Evolutionary conservation across 495 filamentous ascomycete genomes (phyloP).

Genomic region (Penicillium canescens): DNA sequence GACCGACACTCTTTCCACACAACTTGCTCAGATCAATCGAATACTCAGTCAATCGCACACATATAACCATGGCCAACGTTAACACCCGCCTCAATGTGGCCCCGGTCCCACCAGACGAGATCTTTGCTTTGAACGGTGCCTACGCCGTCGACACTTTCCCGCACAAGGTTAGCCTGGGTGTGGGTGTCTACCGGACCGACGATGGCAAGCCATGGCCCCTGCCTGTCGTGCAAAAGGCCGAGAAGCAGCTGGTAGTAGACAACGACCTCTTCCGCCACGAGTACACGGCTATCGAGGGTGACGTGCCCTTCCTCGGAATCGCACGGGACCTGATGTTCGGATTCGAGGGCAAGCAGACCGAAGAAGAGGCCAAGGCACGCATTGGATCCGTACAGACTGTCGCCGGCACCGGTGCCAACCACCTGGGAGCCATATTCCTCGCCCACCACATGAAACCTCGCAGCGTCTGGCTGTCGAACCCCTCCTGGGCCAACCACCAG

Average conservation of each 20-base stretch:
- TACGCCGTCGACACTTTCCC: conserved; percentile 41
- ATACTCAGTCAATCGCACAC: not conserved
- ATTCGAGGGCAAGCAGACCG: conserved; percentile 32
- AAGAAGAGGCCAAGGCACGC: conserved; percentile 36
- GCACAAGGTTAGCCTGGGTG: conserved; percentile 50
- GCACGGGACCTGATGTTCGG: conserved; percentile 51
- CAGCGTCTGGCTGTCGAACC: conserved; percentile 48
- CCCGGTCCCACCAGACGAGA: conserved; percentile 48
- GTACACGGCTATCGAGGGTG: conserved; percentile 51
- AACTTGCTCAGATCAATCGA: conserved; percentile 3
- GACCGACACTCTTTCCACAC: conserved; percentile 5
- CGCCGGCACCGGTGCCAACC: conserved; percentile 89
- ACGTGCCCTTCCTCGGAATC: conserved; percentile 40
- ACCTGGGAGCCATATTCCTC: conserved; percentile 86
- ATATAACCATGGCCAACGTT: conserved; percentile 34
- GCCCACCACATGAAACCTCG: conserved; percentile 50
- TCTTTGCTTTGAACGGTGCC: conserved; percentile 48
- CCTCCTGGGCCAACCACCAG: conserved; percentile 53
- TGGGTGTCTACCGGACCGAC: conserved; percentile 53
- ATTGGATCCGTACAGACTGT: conserved; percentile 67
- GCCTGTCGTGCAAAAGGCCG: conserved; percentile 46
- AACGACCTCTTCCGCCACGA: conserved; percentile 46
- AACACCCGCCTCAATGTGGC: conserved; percentile 32
- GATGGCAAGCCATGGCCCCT: conserved; percentile 55
- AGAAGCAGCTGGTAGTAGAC: conserved; percentile 38